phyloP scores from a whole-genome alignment of 176 grass and related monocot species.

The Paspalum notatum region DNA sequence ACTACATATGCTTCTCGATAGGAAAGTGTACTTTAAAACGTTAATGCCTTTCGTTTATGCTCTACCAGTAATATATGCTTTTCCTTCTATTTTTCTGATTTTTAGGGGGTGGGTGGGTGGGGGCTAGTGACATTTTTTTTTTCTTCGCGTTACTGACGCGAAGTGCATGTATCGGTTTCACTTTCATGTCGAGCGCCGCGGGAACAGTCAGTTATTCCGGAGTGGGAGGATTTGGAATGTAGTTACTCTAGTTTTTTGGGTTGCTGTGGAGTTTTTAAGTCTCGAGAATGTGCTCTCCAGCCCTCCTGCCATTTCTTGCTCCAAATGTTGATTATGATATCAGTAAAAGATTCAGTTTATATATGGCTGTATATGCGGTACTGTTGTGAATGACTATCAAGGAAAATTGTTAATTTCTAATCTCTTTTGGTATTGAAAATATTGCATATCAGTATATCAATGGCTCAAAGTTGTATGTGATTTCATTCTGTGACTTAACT shows the following conservation, averaged over 20 bases:
- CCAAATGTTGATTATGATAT: neutral
- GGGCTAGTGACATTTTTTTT: neutral
- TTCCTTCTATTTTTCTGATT: conserved; percentile 9
- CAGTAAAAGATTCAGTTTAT: conserved; percentile 1
- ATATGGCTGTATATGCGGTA: neutral
- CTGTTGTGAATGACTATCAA: neutral
- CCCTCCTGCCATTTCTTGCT: neutral
- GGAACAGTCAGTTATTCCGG: neutral
- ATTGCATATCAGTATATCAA: neutral
- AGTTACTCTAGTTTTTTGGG: conserved; percentile 22
- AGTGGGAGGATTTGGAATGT: neutral
- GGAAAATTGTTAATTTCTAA: neutral
- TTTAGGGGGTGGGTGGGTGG: too few relatives aligned
- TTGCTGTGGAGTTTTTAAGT: neutral
- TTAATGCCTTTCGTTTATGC: conserved; percentile 15
- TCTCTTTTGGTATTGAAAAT: conserved; percentile 16
- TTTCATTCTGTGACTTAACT: conserved; percentile 20
- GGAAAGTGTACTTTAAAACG: neutral
- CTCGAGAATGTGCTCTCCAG: neutral
- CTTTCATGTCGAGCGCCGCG: neutral
- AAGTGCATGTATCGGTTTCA: conserved; percentile 28
- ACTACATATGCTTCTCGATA: neutral
- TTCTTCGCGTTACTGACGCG: neutral
- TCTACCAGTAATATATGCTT: neutral
- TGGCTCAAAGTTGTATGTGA: neutral